Evolutionary conservation across 805 yeast species (phyloP), one percentile per base, ranked within the genome.

Genomic region (Teunomyces kruisii): DNA sequence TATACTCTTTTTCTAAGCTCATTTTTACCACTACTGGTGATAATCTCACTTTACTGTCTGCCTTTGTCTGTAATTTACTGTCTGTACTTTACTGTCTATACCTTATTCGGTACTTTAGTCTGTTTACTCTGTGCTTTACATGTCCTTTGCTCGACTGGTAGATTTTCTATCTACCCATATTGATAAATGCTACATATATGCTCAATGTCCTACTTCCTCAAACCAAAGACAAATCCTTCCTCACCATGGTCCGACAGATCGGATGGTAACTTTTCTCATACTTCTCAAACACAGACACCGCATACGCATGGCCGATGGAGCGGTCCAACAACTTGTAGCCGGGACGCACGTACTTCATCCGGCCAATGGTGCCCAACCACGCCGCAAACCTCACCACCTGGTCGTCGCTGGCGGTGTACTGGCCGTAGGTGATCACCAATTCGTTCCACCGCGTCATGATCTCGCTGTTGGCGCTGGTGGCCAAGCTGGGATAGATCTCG

Each of bases 331-430:
- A 67, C 37, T 80, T 75, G 67, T 81, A 89, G 3, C 94, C 88
- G 26, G 97, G 96, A 64, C 97, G 79, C 19, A 88, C 96, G 59
- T 84, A 90, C 70, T 90, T 90, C 97, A 90, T 90, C 72, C 97
- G 79, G 15, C 97, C 97, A 16, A 90, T 94, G 2, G 91, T 83
- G 9, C 92, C 95, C 44, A 90, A 75, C 96, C 96, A 90, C 19
- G 36, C 32, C 6, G 68, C 57, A 49, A 61, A 64, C 8, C 45
- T 41, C 4, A 27, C 22, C 3, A 60, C 68, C 3, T 50, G 32
- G 5, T 41, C 48, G 27, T 58, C 59, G 2, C 29, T 15, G 2
- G 45, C 44, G 2, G 36, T 15, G 28, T 43, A 54, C 3, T 49
- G 28, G 1, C 67, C 68, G 40, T 49, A 51, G 15, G 46, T 56